phyloP scores from a whole-genome alignment of 2,329 filamentous ascomycete genomes.

The Calonectria ilicicola region DNA sequence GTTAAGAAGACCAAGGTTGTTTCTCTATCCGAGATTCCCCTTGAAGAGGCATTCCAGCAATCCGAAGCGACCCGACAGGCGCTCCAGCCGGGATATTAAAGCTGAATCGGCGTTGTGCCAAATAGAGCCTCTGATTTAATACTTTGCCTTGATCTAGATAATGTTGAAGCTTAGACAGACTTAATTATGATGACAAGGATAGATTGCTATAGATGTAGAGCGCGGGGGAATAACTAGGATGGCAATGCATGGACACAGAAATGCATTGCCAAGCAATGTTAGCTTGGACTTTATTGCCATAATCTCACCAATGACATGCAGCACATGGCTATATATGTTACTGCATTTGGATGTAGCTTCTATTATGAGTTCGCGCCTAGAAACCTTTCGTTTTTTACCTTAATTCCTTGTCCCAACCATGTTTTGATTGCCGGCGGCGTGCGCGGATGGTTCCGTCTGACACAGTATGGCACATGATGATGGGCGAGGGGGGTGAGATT shows the following conservation, averaged over 20 bases:
- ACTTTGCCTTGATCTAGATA: background rate
- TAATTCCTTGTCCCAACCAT: background rate
- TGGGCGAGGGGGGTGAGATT: background rate
- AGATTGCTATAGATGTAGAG: background rate
- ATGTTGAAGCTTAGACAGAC: background rate
- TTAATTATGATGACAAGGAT: background rate
- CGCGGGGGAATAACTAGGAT: background rate
- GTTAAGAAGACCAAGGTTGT: conserved; percentile 71
- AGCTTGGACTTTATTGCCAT: background rate
- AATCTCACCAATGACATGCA: conserved; percentile 4
- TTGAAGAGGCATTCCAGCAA: conserved; percentile 59
- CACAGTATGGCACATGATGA: background rate
- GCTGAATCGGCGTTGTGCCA: background rate
- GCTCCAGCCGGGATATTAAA: background rate
- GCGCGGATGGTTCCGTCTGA: background rate
- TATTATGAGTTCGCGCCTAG: background rate
- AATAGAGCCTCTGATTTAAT: background rate
- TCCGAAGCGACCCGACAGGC: background rate
- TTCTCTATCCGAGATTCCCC: conserved; percentile 62
- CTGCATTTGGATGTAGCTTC: background rate
- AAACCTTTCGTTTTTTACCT: background rate
- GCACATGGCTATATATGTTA: background rate
- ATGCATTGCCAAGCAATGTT: conserved; percentile 1
- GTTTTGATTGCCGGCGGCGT: background rate
- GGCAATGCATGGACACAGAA: conserved; percentile 6